Evolutionary conservation across 169 alveolate genomes (phyloP).

Genomic region (Cryptosporidium baileyi): DNA sequence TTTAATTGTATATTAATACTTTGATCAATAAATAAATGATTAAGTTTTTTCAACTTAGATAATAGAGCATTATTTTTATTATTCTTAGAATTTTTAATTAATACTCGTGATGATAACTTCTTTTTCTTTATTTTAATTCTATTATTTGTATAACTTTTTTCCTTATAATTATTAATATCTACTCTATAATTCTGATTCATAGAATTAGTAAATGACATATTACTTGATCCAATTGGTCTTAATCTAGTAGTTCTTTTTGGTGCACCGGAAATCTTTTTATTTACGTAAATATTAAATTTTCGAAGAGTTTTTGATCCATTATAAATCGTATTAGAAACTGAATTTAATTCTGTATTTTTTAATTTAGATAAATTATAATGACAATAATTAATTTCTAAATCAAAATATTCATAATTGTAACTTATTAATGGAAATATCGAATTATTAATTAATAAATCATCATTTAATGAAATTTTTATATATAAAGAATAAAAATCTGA

Average conservation of each 20-base stretch:
- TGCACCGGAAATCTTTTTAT: conserved; percentile 21
- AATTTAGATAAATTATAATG: background rate
- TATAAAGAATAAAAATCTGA: too few relatives aligned
- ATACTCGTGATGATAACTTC: background rate
- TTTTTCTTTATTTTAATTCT: background rate
- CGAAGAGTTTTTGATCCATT: conserved; percentile 23
- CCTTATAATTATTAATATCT: background rate
- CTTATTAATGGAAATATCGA: conserved; percentile 18
- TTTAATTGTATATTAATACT: background rate
- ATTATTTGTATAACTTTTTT: background rate
- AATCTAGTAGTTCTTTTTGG: conserved; percentile 63
- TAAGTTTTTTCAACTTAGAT: background rate
- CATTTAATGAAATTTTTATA: too few relatives aligned
- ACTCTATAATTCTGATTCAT: background rate
- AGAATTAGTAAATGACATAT: background rate
- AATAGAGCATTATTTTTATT: background rate
- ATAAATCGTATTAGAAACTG: background rate
- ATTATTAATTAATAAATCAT: too few relatives aligned
- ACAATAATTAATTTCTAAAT: background rate
- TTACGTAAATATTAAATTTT: background rate
- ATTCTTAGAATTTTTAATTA: background rate
- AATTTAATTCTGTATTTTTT: background rate
- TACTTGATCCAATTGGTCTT: conserved; percentile 11
- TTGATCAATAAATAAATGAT: background rate
- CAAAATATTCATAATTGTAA: conserved; percentile 22